Evolutionary conservation across 148 eudicot genomes (phyloP).

Genomic region (Salicornia ramosissima): DNA sequence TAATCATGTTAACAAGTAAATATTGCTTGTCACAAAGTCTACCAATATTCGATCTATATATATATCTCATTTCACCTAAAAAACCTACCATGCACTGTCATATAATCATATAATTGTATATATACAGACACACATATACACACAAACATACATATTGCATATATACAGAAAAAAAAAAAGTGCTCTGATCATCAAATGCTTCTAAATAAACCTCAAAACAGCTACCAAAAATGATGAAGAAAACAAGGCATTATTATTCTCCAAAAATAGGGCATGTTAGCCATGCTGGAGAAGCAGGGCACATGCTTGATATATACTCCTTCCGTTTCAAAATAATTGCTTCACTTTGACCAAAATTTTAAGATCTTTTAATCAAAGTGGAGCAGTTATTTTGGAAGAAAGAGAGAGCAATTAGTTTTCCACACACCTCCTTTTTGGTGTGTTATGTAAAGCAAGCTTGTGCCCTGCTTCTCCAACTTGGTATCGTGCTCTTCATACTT

Average conservation of each 20-base stretch:
- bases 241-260: too few species aligned
- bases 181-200: neutral
- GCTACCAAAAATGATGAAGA: neutral
- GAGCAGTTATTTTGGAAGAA: too few species aligned
- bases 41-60: neutral
- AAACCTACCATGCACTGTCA: neutral
- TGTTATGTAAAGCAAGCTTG: conserved; percentile 30
- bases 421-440: neutral
- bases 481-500: conserved; percentile 23
- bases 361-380: too few species aligned
- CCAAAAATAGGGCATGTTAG: conserved; percentile 19
- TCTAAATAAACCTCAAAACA: neutral
- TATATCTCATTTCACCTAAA: neutral
- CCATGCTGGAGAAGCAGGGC: conserved; percentile 60
- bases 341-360: too few species aligned
- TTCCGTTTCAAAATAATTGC: too few species aligned
- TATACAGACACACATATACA: neutral
- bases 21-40: neutral
- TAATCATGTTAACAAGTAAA: conserved; percentile 13
- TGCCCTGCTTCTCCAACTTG: conserved; percentile 43
- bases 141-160: neutral
- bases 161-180: too few species aligned
- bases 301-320: conserved; percentile 50
- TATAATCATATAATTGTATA: conserved; percentile 3
- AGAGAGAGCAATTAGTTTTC: too few species aligned